Evolutionary conservation across 148 eudicot species (phyloP), one percentile per base, ranked within the genome.

Genomic region (Rhododendron mucronatum): DNA sequence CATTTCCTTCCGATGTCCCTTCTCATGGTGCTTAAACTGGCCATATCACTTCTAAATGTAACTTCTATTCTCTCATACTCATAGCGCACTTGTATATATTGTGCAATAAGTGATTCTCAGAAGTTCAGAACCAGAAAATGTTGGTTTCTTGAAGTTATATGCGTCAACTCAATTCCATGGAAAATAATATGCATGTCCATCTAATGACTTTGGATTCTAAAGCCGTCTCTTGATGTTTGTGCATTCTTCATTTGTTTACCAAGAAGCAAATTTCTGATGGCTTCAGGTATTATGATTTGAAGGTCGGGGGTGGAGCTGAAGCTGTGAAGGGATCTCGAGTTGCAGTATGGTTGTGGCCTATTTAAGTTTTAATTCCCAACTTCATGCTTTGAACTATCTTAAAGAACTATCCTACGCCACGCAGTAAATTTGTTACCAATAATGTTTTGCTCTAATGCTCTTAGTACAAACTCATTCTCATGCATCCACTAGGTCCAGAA

Each of bases 311-410:
- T 85, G 99, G 99, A 55, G 23, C 92, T 77, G 86, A 92, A 90
- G 99, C 98, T 86, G 95, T 93, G 87, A 95, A 96, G 93, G 99
- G 99, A 88, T 95, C 99, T 90, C 97, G 99, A 84, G 99, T 95
- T 87, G 99, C 99, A 91, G 99, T 95, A 96, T 84, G 95, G 90
- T 89, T 93, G 94, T 94, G 87, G 87, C 89, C 84, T 86, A 88
- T 87, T 89, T 90, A 13, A 78, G 79, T 81, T 88, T 86, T 74
- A 55, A 10, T 86, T 61, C 82, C 84, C 80, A 53, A 77, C 84
- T 74, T 81, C 61, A 15, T n/a, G 35, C 79, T 63, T 44, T 75
- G 79, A 82, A 45, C 59, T 75, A 59, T 55, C 11, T 81, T 65
- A n/a, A 21, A 21, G 23, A 37, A 76, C 23, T 80, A 48, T 51